Percentiles rank a stretch among this genome's conserved stretches.
phyloP scores from a whole-genome alignment of 768 basidiomycete genomes.

The Rhodotorula graminis region DNA sequence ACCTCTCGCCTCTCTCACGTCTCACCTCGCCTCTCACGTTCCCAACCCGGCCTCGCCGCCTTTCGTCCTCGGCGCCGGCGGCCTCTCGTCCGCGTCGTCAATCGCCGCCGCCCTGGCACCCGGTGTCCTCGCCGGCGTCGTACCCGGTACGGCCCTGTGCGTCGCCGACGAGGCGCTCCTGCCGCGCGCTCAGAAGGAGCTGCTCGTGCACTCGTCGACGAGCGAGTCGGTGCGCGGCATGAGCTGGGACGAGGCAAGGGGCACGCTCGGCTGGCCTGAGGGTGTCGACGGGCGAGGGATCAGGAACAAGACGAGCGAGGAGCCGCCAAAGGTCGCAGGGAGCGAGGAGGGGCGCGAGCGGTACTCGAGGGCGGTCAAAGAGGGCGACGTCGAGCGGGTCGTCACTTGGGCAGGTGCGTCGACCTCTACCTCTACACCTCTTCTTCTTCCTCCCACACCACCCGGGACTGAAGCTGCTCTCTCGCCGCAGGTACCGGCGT shows the following conservation, averaged over 20 bases:
- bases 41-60: background rate
- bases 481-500: conserved; percentile 51
- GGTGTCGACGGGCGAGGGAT: conserved; percentile 62
- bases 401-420: conserved; percentile 62
- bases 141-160: conserved; percentile 70
- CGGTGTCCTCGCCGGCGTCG: conserved; percentile 61
- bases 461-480: no score
- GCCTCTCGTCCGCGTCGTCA: conserved; percentile 62
- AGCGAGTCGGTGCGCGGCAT: conserved; percentile 55
- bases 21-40: background rate
- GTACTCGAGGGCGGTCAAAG: conserved; percentile 51
- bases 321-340: conserved; percentile 52
- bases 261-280: conserved; percentile 49
- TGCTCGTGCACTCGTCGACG: conserved; percentile 49
- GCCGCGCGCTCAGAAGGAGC: conserved; percentile 55
- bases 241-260: conserved; percentile 58
- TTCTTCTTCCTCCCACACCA: no score
- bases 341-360: conserved; percentile 53
- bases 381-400: conserved; percentile 54
- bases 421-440: background rate
- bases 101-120: conserved; percentile 60
- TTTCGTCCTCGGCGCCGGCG: conserved; percentile 62
- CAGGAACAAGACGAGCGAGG: conserved; percentile 57
- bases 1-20: conserved; percentile 45
- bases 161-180: conserved; percentile 63